A percentile compares a stretch with the other conserved stretches of the same genome.
These are phyloP conservation scores for Rhizopus microsporus DNA, from an alignment of 371 early-diverging fungal species.

Conservation along the genomic window DNA sequence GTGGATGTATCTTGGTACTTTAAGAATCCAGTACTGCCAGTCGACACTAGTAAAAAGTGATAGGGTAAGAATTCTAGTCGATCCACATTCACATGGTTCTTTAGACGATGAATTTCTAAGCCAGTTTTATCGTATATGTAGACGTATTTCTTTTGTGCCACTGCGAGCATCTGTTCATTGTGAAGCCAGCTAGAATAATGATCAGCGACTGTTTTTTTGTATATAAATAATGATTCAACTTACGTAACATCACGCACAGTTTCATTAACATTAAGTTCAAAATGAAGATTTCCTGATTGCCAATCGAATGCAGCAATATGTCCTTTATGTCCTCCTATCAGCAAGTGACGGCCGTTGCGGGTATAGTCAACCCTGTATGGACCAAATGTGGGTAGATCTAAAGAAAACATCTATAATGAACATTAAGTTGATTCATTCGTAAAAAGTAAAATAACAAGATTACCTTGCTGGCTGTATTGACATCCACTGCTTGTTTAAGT, in stretches of 20 bases:
- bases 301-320: conserved; percentile 94
- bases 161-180: conserved; percentile 96
- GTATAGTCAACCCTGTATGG: conserved; percentile 92
- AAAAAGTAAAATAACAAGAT: neutral
- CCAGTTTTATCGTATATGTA: conserved; percentile 97
- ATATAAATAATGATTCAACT: conserved; percentile 25
- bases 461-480: conserved; percentile 80
- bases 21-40: conserved; percentile 82
- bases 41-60: conserved; percentile 92
- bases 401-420: conserved; percentile 68
- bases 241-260: conserved; percentile 89
- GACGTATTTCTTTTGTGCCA: conserved; percentile 94
- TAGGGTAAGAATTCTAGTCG: conserved; percentile 94
- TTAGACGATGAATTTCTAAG: conserved; percentile 91
- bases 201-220: neutral
- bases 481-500: conserved; percentile 75
- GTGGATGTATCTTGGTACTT: conserved; percentile 98
- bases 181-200: conserved; percentile 79
- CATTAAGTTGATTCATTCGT: neutral
- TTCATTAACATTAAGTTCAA: conserved; percentile 90
- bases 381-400: conserved; percentile 84
- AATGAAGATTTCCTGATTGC: conserved; percentile 78
- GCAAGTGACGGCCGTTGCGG: conserved; percentile 83
- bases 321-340: conserved; percentile 91
- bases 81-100: conserved; percentile 81